Evolutionary conservation across 2,329 filamentous ascomycete species (phyloP).

Genomic region (Hypoxylon sp.): DNA sequence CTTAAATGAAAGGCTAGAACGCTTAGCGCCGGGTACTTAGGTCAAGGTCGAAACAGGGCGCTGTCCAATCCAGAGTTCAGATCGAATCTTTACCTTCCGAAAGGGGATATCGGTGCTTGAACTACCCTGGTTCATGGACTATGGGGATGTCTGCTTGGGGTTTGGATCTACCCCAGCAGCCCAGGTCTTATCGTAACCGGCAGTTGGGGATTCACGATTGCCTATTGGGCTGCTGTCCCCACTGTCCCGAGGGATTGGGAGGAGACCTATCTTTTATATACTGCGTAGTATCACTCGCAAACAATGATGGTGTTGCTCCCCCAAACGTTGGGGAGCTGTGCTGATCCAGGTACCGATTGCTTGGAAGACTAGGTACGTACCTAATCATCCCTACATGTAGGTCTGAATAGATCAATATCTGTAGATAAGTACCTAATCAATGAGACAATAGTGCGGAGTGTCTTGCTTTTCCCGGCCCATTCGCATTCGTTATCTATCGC

Average conservation of each 20-base stretch:
- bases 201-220: not conserved
- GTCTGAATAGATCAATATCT: not conserved
- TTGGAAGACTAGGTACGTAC: not conserved
- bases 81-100: constrained; percentile 19
- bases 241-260: constrained; percentile 17
- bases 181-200: constrained; percentile 16
- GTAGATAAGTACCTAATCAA: not conserved
- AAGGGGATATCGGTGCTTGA: constrained; percentile 24
- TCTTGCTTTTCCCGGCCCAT: not conserved
- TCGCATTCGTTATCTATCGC: not conserved
- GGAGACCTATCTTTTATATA: constrained; percentile 32
- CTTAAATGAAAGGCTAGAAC: not conserved
- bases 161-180: constrained; percentile 3
- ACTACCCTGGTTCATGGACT: constrained; percentile 5
- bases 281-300: constrained; percentile 8
- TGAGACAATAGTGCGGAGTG: not conserved
- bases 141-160: not conserved
- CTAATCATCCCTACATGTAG: not conserved
- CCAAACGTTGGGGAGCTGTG: not conserved
- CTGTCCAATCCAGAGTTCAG: constrained; percentile 28
- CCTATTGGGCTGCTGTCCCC: not conserved
- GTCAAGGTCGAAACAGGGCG: not conserved
- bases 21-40: not conserved
- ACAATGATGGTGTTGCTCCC: constrained; percentile 5
- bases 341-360: constrained; percentile 2